Evolutionary conservation across 371 early-diverging fungal genomes (phyloP), one percentile per base, ranked within the genome.

Genomic region (Mucor circinelloides): DNA sequence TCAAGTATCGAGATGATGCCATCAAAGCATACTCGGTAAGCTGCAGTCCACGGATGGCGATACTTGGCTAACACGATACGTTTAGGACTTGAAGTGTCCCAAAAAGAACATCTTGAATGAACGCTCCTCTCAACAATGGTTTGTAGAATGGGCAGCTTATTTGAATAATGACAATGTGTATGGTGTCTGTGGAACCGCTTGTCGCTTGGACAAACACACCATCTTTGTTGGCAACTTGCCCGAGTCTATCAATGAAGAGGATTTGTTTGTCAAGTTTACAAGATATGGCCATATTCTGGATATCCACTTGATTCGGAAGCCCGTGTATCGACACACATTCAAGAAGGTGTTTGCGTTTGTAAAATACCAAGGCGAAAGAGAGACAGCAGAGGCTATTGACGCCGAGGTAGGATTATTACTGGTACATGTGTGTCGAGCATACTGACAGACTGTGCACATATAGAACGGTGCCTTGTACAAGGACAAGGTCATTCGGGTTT

Each of bases 1-100:
- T 82, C 54, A 72, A 83, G 12, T 93, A 87, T 63, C 81, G 94
- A 2, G 93, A 93, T 60, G 95, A 95, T 72, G 95, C 95, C 25
- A 90, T 93, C 63, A 78, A 81, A 23, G 92, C 94, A 2, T 93
- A 79, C 68, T 46, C 87, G 80, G 91, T 90, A 83, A 44, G 63
- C 27, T 32, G 38, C 3, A 5, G 17, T 54, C 31, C 54, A 30
- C 52, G 48, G 19, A 50, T 19, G 21, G 36, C 25, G 6, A 3
- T n/a, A 15, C 21, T n/a, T 52, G 31, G 19, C 19, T 58, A 10
- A 58, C 58, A 36, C 2, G 12, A 4, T 8, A 42, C 17, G 28
- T 42, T 31, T 54, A 70, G 64, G 13, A 58, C n/a, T 56, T 70
- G 30, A 59, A 56, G 52, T 40, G 10, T 52, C 31, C 60, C 9